Base-by-base conservation (phyloP, 148 eudicot genomes). In the Rhododendron vialii region DNA sequence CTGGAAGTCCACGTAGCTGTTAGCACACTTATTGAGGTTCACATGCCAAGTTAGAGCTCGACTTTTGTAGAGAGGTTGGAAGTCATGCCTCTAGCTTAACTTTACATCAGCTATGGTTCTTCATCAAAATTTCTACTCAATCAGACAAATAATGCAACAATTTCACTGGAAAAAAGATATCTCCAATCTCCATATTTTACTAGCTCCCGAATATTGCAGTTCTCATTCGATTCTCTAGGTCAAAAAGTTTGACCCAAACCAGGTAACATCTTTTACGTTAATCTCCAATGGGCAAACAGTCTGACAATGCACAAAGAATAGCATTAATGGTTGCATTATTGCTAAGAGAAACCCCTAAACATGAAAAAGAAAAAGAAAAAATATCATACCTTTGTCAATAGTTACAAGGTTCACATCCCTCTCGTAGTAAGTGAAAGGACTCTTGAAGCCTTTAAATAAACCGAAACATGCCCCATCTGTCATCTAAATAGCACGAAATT, bases 381-480 rank as follows among this genome's bases (percentile, higher is more conserved):
- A 22, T 12, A 13, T 41, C 88, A 57, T 89, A 95, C 99, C 98
- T 87, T 85, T 88, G 79, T 91, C 90, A 85, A 96, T 93, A 84
- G 50, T 81, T 78, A 74, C 85, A 89, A 95, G 86, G 86, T 95
- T 91, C 73, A 88, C 87, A 78, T 93, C 92, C 87, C 83, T 85
- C 89, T 85, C 94, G 78, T 88, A 86, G 83, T 86, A 92, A 65
- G 92, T 43, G 51, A 90, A 84, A 74, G 91, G 93, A 78, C 77
- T 85, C 76, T 86, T 86, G 82, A 90, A 90, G 85, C 90, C 95
- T 87, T 93, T 89, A 61, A 88, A 93, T 77, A 95, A 33, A 86
- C 93, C 83, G 89, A 89, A 90, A 83, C 89, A 90, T 75, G 93
- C 83, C 74, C 92, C 93, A 89, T 90, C 88, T 86, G 88, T 50